These are phyloP conservation scores for Elongisporangium undulatum DNA, from an alignment of 352 stramenopile genomes.

Conservation along the genomic window DNA sequence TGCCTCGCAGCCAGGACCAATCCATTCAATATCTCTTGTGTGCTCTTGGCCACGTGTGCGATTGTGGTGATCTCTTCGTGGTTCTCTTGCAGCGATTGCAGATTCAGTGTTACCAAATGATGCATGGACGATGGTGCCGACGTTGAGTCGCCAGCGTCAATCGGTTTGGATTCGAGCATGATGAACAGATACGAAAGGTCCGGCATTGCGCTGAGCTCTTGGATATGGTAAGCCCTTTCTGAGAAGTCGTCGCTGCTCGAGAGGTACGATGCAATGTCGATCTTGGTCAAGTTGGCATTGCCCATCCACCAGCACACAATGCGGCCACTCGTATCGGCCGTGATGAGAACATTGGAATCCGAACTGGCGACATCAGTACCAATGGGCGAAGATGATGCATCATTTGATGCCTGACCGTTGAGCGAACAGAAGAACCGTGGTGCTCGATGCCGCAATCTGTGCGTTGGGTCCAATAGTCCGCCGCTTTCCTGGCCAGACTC, in stretches of 20 bases:
- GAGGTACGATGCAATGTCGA: constrained; percentile 32
- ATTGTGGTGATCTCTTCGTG: constrained; percentile 29
- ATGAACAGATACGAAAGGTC: too few species aligned
- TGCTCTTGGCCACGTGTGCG: constrained; percentile 17
- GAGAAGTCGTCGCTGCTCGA: too few species aligned
- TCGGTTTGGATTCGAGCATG: too few species aligned
- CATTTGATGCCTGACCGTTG: background rate
- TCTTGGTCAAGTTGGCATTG: constrained; percentile 35
- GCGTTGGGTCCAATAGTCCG: constrained; percentile 12
- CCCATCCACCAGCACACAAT: constrained; percentile 66
- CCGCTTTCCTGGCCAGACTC: constrained; percentile 3
- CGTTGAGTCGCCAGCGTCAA: too few species aligned
- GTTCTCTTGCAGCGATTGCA: constrained; percentile 20
- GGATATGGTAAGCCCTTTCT: too few species aligned
- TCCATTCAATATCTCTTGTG: constrained; percentile 21
- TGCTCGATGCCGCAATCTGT: constrained; percentile 27
- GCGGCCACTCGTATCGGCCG: constrained; percentile 28
- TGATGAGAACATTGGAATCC: constrained; percentile 50
- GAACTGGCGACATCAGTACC: too few species aligned
- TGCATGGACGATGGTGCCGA: constrained; percentile 13
- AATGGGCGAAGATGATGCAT: too few species aligned
- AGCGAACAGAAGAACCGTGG: constrained; percentile 20
- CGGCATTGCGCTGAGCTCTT: too few species aligned
- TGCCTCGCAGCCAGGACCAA: constrained; percentile 27
- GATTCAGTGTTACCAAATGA: constrained; percentile 34